Conservation (phyloP, 2,329 filamentous ascomycete genomes). For the Penicillium sp. region DNA sequence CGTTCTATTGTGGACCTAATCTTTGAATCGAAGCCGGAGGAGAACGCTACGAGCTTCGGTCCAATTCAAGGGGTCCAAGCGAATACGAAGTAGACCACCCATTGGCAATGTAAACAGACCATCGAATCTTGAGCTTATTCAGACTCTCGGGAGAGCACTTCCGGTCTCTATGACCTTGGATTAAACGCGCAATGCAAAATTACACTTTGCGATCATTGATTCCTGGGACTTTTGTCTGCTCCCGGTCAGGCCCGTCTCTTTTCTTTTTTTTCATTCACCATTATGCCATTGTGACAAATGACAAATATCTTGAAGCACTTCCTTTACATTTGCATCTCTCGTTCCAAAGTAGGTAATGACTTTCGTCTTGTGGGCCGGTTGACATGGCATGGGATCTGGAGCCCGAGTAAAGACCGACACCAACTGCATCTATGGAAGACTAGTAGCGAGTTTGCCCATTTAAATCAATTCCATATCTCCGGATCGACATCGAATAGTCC, state of each 20-base stretch:
- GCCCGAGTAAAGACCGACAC: not conserved
- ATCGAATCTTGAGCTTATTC: slow-evolving; percentile 26
- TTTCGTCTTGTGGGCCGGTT: not conserved
- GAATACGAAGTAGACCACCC: not conserved
- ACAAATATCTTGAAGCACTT: not conserved
- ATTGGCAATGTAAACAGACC: not conserved
- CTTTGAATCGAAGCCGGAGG: not conserved
- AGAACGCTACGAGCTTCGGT: too few species aligned
- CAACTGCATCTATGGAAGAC: not conserved
- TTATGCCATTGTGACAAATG: not conserved
- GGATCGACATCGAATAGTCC: slow-evolving; percentile 19
- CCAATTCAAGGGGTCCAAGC: not conserved
- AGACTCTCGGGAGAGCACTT: slow-evolving; percentile 4
- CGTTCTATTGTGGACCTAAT: not conserved
- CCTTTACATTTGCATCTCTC: not conserved
- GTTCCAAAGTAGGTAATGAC: not conserved
- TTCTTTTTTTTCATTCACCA: not conserved
- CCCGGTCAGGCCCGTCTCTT: not conserved
- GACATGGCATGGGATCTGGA: not conserved
- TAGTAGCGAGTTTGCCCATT: slow-evolving; percentile 9
- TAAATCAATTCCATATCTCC: slow-evolving; percentile 17
- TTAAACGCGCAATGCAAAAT: not conserved
- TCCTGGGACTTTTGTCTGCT: not conserved
- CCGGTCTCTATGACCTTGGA: not conserved
- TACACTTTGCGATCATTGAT: not conserved